Base-by-base conservation (phyloP, 805 yeast genomes). In the Kregervanrija pseudodelftensis region DNA sequence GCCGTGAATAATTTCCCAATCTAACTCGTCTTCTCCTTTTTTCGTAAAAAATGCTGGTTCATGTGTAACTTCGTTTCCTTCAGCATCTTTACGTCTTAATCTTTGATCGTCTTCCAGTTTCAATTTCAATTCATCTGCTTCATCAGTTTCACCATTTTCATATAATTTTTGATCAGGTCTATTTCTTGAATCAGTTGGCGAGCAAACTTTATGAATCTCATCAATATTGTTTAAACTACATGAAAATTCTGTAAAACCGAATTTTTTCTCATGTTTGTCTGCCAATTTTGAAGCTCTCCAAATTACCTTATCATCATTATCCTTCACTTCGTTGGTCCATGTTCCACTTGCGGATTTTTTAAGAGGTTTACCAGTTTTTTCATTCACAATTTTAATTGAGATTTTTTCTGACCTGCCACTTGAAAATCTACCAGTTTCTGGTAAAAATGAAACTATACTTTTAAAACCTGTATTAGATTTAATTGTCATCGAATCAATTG, bases 181-280 rank as follows among this genome's bases (percentile, higher is more conserved):
- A 38, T 80, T 64, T 57, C 99, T 77, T 8, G 96, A 85, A 61
- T 93, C 99, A 0, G 93, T 86, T 3, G 90, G 90, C 5, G 97
- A 83, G 35, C 90, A 54, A 2, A 68, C 83, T 30, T 72, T 49
- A 58, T 91, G 97, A 11, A 91, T 64, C 3, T 60, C 67, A 0
- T 96, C 85, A 35, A 90, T 76, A 48, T 88, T 85, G 59, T 89
- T 89, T 59, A 93, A 68, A 35, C 82, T 74, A 8, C 95, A 87
- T 0, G 95, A 80, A 67, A 83, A 93, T 43, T 72, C 70, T 0
- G 96, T 82, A 59, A 89, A 89, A 0, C 99, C 99, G 66, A 80
- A 93, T 59, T 85, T 85, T 49, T 73, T 69, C 37, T 71, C 70
- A 31, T 74, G 64, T 43, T 84, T 68, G 0, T 74, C 68, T 11